These are phyloP conservation scores for Lentinula aciculospora DNA, from an alignment of 768 basidiomycete genomes.

Conservation along the genomic window DNA sequence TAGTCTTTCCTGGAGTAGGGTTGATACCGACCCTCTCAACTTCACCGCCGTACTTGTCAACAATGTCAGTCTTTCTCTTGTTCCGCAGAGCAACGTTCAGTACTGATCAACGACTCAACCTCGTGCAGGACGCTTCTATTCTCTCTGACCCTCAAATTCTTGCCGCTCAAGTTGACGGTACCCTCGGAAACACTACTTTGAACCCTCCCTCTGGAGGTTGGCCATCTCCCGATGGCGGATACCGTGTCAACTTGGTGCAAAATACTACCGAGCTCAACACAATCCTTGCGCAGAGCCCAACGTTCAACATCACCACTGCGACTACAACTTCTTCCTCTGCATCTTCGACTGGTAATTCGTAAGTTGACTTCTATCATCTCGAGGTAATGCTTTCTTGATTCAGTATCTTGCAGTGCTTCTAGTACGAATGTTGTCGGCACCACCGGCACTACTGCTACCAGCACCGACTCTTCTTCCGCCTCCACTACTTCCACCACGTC, in stretches of 20 bases:
- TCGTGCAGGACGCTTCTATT: constrained; percentile 28
- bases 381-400: no score
- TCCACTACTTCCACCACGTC: constrained; percentile 16
- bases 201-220: constrained; percentile 60
- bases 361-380: not conserved
- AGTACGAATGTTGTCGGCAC: constrained; percentile 9
- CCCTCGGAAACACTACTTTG: constrained; percentile 29
- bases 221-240: constrained; percentile 47
- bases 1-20: constrained; percentile 57
- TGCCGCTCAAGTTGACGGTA: constrained; percentile 48
- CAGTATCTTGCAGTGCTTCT: constrained; percentile 7
- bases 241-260: constrained; percentile 68
- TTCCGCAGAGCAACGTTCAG: not conserved
- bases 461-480: constrained; percentile 11
- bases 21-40: constrained; percentile 58
- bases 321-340: not conserved
- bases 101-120: not conserved
- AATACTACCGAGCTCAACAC: constrained; percentile 36
- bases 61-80: constrained; percentile 31
- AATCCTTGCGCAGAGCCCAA: constrained; percentile 66
- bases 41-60: constrained; percentile 70
- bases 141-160: constrained; percentile 43
- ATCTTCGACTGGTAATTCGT: not conserved
- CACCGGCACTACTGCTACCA: not conserved
- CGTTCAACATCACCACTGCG: constrained; percentile 41